Conservation (phyloP, 345 rosid species). For the Gossypium rotundifolium region DNA sequence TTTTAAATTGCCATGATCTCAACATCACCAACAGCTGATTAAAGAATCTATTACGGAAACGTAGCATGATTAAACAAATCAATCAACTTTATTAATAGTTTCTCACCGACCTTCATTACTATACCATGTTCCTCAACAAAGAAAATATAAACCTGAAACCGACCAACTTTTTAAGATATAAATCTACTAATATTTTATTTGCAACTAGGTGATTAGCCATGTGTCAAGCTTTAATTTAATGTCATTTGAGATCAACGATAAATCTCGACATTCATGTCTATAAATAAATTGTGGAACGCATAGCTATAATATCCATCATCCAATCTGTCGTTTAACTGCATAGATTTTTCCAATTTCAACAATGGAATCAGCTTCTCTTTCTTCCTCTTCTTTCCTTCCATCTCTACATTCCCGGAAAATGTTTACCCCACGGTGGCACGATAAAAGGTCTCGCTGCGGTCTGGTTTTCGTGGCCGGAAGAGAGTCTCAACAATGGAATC, state of each 20-base stretch:
- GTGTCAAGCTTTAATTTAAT: not conserved
- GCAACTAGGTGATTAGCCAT: not conserved
- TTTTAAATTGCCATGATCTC: too few species aligned
- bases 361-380: not conserved
- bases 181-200: not conserved
- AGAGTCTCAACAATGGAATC: not conserved
- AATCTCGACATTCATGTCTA: not conserved
- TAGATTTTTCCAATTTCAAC: not conserved
- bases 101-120: not conserved
- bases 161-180: not conserved
- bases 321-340: not conserved
- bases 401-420: not conserved
- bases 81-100: not conserved
- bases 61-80: too few species aligned
- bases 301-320: not conserved
- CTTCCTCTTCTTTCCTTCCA: not conserved
- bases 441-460: not conserved
- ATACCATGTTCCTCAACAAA: not conserved
- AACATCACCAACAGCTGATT: not conserved
- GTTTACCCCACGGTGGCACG: not conserved
- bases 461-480: not conserved
- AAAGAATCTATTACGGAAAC: not conserved
- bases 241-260: not conserved
- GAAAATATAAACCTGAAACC: not conserved
- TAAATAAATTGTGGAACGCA: not conserved